Evolutionary conservation across 108 stramenopile genomes (phyloP).

Genomic region (Conticribra guillardii): DNA sequence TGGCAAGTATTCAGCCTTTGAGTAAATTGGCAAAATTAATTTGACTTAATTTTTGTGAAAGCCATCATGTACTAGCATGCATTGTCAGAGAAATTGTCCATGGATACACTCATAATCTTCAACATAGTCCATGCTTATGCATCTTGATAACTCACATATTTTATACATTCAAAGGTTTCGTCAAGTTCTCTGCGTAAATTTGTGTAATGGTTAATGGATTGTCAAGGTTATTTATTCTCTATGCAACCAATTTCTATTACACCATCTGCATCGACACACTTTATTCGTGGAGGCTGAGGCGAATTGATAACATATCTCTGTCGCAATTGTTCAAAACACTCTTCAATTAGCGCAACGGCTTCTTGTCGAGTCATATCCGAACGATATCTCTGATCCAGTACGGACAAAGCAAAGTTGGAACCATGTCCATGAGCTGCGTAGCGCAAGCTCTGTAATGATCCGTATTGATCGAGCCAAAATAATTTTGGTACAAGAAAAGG

Average conservation of each 20-base stretch:
- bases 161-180: not conserved
- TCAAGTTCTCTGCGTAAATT: not conserved
- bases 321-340: slow-evolving; percentile 76
- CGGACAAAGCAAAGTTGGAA: slow-evolving; percentile 69
- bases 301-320: slow-evolving; percentile 76
- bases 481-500: slow-evolving; percentile 50
- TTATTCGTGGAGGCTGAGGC: slow-evolving; percentile 74
- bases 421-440: slow-evolving; percentile 82
- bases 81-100: no score
- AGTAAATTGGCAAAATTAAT: not conserved
- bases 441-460: slow-evolving; percentile 65
- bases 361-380: slow-evolving; percentile 60
- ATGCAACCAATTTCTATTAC: slow-evolving; percentile 20
- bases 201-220: no score
- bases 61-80: no score
- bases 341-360: slow-evolving; percentile 52
- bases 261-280: slow-evolving; percentile 65
- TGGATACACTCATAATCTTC: no score
- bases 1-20: slow-evolving; percentile 5
- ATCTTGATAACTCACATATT: no score
- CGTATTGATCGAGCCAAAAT: slow-evolving; percentile 84
- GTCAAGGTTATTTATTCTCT: no score
- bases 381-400: slow-evolving; percentile 72
- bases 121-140: no score
- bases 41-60: no score